These are phyloP conservation scores for Pichia thaimueangensis DNA, from an alignment of 805 yeast genomes.

Conservation along the genomic window DNA sequence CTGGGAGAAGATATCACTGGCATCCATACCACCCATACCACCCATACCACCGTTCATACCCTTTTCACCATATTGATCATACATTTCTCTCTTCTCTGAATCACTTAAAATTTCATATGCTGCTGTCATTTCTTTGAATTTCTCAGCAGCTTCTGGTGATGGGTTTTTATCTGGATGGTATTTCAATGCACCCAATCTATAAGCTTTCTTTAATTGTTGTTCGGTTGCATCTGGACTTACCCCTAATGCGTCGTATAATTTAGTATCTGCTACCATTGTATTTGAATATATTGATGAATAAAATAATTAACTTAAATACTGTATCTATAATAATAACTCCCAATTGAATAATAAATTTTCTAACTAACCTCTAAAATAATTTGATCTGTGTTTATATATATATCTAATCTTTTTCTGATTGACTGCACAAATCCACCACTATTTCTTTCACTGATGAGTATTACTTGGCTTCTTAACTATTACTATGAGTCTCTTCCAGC, in stretches of 20 bases:
- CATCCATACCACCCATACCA: constrained; percentile 47
- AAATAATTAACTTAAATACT: no score
- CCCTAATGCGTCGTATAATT: constrained; percentile 67
- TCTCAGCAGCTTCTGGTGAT: constrained; percentile 88
- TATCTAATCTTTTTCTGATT: no score
- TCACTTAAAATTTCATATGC: constrained; percentile 89
- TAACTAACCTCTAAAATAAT: no score
- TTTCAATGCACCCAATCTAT: constrained; percentile 73
- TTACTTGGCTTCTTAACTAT: no score
- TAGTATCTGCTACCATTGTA: constrained; percentile 75
- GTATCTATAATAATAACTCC: no score
- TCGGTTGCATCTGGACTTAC: constrained; percentile 66
- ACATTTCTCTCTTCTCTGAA: constrained; percentile 78
- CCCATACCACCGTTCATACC: constrained; percentile 76
- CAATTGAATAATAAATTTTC: no score
- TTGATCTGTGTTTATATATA: no score
- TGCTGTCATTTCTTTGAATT: constrained; percentile 82
- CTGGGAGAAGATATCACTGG: constrained; percentile 50
- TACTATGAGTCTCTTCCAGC: no score
- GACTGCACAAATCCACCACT: no score
- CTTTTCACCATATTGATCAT: constrained; percentile 89
- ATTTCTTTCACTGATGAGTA: no score
- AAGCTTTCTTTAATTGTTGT: constrained; percentile 71
- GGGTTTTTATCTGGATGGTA: constrained; percentile 82
- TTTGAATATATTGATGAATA: no score